Evolutionary conservation across 129 eudicot species (phyloP).

Genomic region (Centrapalus pauciflorus): DNA sequence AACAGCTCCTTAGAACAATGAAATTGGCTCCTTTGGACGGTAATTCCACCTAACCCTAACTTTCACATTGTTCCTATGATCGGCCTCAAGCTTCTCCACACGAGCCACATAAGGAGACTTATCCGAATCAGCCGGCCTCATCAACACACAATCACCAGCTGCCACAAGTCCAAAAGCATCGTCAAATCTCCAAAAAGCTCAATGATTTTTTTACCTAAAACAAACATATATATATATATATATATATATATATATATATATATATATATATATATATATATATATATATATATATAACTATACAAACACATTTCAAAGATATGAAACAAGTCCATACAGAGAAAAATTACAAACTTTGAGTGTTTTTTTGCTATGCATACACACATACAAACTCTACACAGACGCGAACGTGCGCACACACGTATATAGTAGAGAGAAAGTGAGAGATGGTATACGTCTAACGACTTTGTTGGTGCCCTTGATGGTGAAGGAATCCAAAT

Average conservation of each 20-base stretch:
- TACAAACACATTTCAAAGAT: background rate
- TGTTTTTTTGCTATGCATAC: background rate
- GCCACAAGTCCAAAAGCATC: background rate
- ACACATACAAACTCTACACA: background rate
- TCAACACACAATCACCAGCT: constrained; percentile 83
- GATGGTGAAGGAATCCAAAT: constrained; percentile 75
- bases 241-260: background rate
- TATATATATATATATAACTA: no score
- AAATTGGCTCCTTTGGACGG: constrained; percentile 83
- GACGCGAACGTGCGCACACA: background rate
- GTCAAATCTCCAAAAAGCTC: background rate
- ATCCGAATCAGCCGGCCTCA: constrained; percentile 65
- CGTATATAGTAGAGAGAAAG: background rate
- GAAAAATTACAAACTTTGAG: background rate
- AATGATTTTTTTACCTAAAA: background rate
- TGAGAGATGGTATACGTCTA: constrained; percentile 36
- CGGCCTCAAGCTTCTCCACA: constrained; percentile 80
- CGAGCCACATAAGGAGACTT: constrained; percentile 77
- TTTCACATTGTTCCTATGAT: constrained; percentile 69
- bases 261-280: no score
- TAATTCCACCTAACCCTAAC: constrained; percentile 81
- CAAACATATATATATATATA: background rate
- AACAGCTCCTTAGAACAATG: constrained; percentile 87
- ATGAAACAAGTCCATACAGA: background rate
- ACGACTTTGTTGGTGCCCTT: constrained; percentile 82